phyloP scores from a whole-genome alignment of 345 rosid species.

The Combretum micranthum region DNA sequence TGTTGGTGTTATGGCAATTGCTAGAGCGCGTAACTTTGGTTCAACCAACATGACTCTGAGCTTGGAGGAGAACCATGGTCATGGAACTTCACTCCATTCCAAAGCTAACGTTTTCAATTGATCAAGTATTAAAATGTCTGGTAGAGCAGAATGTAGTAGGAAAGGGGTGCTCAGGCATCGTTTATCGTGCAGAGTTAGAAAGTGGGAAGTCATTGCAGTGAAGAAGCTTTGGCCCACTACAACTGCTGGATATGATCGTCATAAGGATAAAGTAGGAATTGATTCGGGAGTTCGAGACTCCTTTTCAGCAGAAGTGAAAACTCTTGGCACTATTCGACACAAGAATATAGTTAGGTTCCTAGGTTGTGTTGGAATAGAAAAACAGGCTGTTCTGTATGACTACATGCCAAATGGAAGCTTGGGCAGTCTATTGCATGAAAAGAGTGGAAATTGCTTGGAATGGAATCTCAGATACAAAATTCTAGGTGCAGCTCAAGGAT shows the following conservation, averaged over 20 bases:
- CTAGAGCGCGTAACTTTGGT: constrained; percentile 39
- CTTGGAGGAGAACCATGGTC: constrained; percentile 44
- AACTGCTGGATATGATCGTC: constrained; percentile 25
- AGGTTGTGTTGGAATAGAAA: constrained; percentile 84
- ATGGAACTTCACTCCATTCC: constrained; percentile 83
- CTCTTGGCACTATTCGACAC: constrained; percentile 81
- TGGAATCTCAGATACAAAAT: constrained; percentile 69
- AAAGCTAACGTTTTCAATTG: constrained; percentile 64
- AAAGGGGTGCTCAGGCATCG: constrained; percentile 85
- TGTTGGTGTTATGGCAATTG: constrained; percentile 42
- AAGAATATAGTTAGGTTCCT: constrained; percentile 81
- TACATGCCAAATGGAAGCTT: constrained; percentile 85
- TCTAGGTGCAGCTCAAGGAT: constrained; percentile 81
- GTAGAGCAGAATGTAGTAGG: constrained; percentile 71
- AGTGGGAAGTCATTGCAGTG: constrained; percentile 68
- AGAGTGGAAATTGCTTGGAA: constrained; percentile 49
- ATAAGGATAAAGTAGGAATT: constrained; percentile 34
- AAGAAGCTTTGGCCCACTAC: constrained; percentile 74
- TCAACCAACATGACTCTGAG: constrained; percentile 44
- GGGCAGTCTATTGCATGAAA: constrained; percentile 74
- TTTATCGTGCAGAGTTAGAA: constrained; percentile 68
- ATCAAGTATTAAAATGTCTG: constrained; percentile 56
- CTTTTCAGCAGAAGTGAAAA: constrained; percentile 79
- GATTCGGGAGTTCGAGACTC: constrained; percentile 62
- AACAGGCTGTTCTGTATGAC: constrained; percentile 73